These are phyloP conservation scores for Backusella psychrophila DNA, from an alignment of 192 early-diverging fungal species.

Conservation along the genomic window DNA sequence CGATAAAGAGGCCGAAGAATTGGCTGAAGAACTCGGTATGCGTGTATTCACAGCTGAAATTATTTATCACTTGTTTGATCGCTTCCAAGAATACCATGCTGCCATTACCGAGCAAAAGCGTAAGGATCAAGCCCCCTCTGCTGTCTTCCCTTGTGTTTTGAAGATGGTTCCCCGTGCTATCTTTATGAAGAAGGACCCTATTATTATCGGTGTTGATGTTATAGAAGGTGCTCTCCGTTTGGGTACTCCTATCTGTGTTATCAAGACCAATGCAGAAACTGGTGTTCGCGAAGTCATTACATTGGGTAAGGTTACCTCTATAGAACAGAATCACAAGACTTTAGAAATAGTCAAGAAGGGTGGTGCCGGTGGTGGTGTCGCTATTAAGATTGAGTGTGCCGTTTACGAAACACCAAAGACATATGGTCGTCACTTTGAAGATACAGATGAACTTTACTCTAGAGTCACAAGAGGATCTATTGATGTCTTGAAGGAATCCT, in stretches of 20 bases:
- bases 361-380: conserved; percentile 78
- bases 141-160: conserved; percentile 95
- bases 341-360: conserved; percentile 81
- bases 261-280: conserved; percentile 70
- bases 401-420: conserved; percentile 84
- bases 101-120: conserved; percentile 82
- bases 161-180: conserved; percentile 85
- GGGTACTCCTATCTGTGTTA: conserved; percentile 92
- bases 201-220: conserved; percentile 96
- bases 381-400: conserved; percentile 88
- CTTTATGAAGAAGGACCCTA: conserved; percentile 95
- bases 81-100: conserved; percentile 78
- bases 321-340: conserved; percentile 90
- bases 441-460: conserved; percentile 73
- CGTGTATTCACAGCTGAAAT: conserved; percentile 96
- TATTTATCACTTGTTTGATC: conserved; percentile 98
- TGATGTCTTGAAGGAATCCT: conserved; percentile 91
- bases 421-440: conserved; percentile 91
- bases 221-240: conserved; percentile 83
- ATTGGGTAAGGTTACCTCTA: conserved; percentile 88
- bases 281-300: conserved; percentile 66
- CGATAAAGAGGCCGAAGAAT: conserved; percentile 83
- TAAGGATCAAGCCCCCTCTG: conserved; percentile 81
- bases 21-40: conserved; percentile 90
- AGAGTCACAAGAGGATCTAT: conserved; percentile 89